These are phyloP conservation scores for Xerocomellus dryophilus DNA, from an alignment of 768 basidiomycete genomes.

Conservation along the genomic window DNA sequence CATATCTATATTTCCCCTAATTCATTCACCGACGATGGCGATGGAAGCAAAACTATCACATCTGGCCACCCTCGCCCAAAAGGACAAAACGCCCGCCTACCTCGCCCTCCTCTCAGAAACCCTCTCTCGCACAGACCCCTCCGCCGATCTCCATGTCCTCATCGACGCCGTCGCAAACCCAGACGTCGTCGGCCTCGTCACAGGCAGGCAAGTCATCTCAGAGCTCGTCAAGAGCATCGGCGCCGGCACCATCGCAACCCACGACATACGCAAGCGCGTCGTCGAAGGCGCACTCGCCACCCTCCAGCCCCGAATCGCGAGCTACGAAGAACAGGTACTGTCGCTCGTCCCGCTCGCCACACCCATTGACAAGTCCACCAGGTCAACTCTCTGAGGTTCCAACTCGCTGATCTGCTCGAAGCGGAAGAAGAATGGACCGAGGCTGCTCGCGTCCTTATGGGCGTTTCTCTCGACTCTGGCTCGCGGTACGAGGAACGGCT, in stretches of 20 bases:
- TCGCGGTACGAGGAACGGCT: conserved; percentile 55
- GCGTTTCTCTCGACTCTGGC: conserved; percentile 86
- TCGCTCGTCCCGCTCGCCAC: conserved; percentile 18
- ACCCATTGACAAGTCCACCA: conserved; percentile 31
- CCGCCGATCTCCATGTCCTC: conserved; percentile 60
- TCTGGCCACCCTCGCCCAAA: conserved; percentile 64
- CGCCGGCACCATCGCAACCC: conserved; percentile 50
- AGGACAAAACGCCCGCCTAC: conserved; percentile 80
- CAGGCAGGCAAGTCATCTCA: conserved; percentile 82
- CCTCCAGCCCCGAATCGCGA: conserved; percentile 77
- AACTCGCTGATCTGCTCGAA: conserved; percentile 89
- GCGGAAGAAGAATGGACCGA: conserved; percentile 90
- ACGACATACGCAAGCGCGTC: conserved; percentile 63
- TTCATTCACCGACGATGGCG: background rate
- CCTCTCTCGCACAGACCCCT: conserved; percentile 51
- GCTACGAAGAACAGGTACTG: conserved; percentile 90
- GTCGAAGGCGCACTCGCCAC: conserved; percentile 71
- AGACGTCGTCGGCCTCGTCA: conserved; percentile 78
- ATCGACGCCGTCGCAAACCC: conserved; percentile 82
- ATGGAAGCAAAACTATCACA: conserved; percentile 72
- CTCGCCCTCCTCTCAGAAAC: conserved; percentile 65
- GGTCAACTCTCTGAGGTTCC: conserved; percentile 81
- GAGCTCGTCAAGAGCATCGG: conserved; percentile 74
- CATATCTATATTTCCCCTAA: background rate
- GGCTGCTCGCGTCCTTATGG: conserved; percentile 88